A percentile compares a stretch with the other conserved stretches of the same genome.
These are phyloP conservation scores for Plectranthus barbatus DNA, from an alignment of 257 asterid species.

Conservation along the genomic window DNA sequence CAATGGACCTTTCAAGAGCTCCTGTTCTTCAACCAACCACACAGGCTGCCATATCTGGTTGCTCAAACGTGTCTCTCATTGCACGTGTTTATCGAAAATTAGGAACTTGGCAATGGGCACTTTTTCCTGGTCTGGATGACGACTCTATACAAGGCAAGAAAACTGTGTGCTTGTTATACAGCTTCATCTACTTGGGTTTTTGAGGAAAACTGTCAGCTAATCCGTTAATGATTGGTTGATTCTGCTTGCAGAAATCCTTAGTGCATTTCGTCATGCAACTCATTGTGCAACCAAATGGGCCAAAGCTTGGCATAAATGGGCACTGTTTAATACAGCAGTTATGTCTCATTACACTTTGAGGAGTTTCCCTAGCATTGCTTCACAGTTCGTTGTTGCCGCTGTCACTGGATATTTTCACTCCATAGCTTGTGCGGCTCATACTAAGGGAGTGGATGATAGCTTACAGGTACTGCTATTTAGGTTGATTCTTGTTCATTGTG, in stretches of 20 bases:
- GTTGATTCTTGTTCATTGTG: constrained; percentile 1
- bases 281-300: constrained; percentile 85
- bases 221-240: constrained; percentile 18
- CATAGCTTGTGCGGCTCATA: constrained; percentile 94
- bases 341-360: constrained; percentile 92
- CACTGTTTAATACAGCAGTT: constrained; percentile 94
- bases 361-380: constrained; percentile 57
- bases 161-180: neutral
- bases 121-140: constrained; percentile 84
- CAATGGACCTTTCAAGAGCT: constrained; percentile 67
- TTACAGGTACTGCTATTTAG: constrained; percentile 51
- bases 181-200: constrained; percentile 7
- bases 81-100: constrained; percentile 80
- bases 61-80: constrained; percentile 64
- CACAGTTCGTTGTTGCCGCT: constrained; percentile 89
- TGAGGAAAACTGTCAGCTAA: constrained; percentile 11
- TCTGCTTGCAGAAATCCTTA: constrained; percentile 65
- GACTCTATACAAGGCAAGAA: constrained; percentile 76
- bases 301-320: constrained; percentile 99
- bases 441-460: constrained; percentile 98
- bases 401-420: constrained; percentile 98
- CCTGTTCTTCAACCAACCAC: constrained; percentile 53
- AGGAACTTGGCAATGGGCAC: constrained; percentile 97
- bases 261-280: constrained; percentile 80
- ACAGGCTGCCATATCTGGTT: constrained; percentile 48